Base-by-base conservation (phyloP, 2,329 filamentous ascomycete species). In the Colletotrichum liriopes region DNA sequence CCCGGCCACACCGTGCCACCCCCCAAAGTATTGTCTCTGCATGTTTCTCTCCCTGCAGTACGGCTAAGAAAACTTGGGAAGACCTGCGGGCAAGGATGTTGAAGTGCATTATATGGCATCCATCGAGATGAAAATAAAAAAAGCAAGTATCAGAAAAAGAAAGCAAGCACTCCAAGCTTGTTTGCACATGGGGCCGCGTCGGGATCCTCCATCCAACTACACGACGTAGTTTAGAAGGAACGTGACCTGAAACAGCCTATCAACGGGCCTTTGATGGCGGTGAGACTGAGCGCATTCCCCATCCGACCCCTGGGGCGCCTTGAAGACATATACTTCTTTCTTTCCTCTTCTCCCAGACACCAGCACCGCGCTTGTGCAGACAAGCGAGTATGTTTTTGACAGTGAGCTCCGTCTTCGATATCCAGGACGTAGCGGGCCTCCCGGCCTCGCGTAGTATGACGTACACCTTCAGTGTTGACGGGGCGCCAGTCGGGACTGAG, bases 241-340 rank as follows among this genome's bases (percentile, higher is more conserved):
- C 59, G 45, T 41, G 45, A 72, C 59, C 69, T 72, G 59, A 72
- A 69, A 69, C 65, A 69, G 37, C 29, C 65, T 58, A 51, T 55
- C 58, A 26, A 59, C 41, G 35, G 65, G 58, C n/a, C 39, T 37
- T 20, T 45, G 58, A 32, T 23, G 39, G 37, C 47, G 55, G 49
- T 67, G 58, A 67, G 69, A 68, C 69, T 59, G 69, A 63, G 69
- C 69, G 59, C 52, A 26, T 35, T 43, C 49, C 23, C 37, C n/a
- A n/a, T 39, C 45, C 35, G 43, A 54, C 47, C 59, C 20, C 26
- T 26, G 39, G 39, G n/a, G 12, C 35, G n/a, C 16, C 16, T 32
- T n/a, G 35, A 45, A 62, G 8, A 29, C 5, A 18, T 29, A n/a
- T 49, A 16, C 45, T 62, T 52, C n/a, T 23, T 56, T 62, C n/a